Evolutionary conservation across 2,329 filamentous ascomycete species (phyloP), one percentile per base, ranked within the genome.

Genomic region (Penicillium sp.): DNA sequence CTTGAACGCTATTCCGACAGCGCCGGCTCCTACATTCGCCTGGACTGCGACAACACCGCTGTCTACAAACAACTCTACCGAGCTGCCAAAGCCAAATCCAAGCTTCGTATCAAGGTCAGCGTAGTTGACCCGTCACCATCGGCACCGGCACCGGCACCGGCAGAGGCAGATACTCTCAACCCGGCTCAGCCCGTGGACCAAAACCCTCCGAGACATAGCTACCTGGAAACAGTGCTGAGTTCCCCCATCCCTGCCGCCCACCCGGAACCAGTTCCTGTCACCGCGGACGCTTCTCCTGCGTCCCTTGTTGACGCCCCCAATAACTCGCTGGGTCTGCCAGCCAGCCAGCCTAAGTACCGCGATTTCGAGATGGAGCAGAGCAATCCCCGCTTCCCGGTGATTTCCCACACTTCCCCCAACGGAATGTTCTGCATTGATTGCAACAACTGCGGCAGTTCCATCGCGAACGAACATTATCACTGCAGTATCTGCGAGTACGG

Each of bases 1-100:
- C 83, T 97, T 58, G 90, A 97, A 73, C 87, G 93, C 54, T 98
- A 89, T 72, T 97, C 93, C 51, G 93, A 98, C 69, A 96, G 89
- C 51, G 87, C 88, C 51, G 84, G 77, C 31, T 75, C 81, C 50
- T 97, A 86, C 68, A 79, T 97, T 51, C 75, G 79, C 30, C 83
- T 98, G 45, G 85, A 95, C 64, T 74, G 81, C 47, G 75, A 76
- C 62, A 94, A 95, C 60, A 70, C 79, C 7, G 76, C 86, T 31
- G 87, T 94, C 59, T 98, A 95, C 77, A 97, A 96, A 75, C 93
- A 96, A 64, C 83, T 98, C 28, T 91, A 93, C 65, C 85, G 93
- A 58, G 93, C 93, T 53, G 93, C 93, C 50, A 98, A 96, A 75
- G 93, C 93, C 25, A 98, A 98, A 77, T 82, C 90, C 52, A 98